These are phyloP conservation scores for Neonectria magnoliae DNA, from an alignment of 2,329 filamentous ascomycete species.

Conservation along the genomic window DNA sequence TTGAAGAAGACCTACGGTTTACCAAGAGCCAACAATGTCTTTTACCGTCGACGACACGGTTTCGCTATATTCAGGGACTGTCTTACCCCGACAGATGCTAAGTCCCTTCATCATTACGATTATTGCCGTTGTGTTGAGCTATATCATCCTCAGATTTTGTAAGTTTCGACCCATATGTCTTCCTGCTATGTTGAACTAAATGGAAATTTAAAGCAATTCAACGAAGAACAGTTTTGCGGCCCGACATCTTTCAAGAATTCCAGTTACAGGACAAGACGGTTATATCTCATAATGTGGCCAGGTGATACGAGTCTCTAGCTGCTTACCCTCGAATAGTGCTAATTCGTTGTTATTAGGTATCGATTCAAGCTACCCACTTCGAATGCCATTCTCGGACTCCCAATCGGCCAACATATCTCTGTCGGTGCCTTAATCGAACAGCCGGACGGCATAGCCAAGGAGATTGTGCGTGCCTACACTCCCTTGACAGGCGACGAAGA, in stretches of 20 bases:
- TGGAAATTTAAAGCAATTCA: neutral
- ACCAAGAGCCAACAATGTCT: neutral
- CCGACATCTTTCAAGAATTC: constrained; percentile 87
- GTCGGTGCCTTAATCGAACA: constrained; percentile 79
- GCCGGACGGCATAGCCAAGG: constrained; percentile 75
- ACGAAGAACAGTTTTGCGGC: constrained; percentile 59
- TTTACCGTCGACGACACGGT: neutral
- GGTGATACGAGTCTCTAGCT: constrained; percentile 54
- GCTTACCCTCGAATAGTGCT: neutral
- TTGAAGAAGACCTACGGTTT: no score
- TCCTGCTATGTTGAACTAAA: neutral
- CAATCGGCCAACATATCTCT: constrained; percentile 97
- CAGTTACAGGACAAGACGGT: constrained; percentile 91
- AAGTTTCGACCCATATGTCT: neutral
- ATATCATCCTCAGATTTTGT: neutral
- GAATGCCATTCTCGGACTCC: constrained; percentile 86
- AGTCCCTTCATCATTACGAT: neutral
- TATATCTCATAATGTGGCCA: constrained; percentile 95
- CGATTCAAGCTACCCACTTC: constrained; percentile 84
- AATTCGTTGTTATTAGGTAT: constrained; percentile 66
- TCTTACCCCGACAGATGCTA: neutral
- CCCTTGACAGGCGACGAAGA: constrained; percentile 88
- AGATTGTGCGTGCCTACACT: constrained; percentile 89
- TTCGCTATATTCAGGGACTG: neutral
- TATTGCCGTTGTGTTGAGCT: neutral